phyloP scores from a whole-genome alignment of 2,329 filamentous ascomycete genomes.

The Metarhizium guizhouense region DNA sequence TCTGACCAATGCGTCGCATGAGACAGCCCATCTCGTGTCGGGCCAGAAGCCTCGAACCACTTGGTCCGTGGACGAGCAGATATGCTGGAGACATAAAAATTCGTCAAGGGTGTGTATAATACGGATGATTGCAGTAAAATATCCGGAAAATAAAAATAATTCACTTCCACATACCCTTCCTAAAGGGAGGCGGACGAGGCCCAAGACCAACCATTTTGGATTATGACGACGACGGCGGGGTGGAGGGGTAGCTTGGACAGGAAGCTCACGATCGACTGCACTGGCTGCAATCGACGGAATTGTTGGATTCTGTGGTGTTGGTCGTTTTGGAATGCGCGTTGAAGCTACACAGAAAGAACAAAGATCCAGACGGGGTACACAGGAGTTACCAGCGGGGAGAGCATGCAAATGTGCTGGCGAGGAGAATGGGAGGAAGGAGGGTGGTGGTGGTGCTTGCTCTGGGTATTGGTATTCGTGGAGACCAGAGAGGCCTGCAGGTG shows the following conservation, averaged over 20 bases:
- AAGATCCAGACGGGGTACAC: neutral
- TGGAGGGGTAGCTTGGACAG: conserved; percentile 23
- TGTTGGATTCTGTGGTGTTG: neutral
- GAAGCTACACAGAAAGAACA: neutral
- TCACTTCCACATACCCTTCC: conserved; percentile 55
- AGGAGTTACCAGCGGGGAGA: neutral
- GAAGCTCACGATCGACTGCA: conserved; percentile 5
- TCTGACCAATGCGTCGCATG: neutral
- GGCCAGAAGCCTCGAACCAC: neutral
- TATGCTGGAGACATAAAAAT: neutral
- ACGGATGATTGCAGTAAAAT: neutral
- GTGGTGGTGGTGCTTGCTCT: neutral
- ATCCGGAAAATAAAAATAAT: neutral
- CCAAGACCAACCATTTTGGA: conserved; percentile 42
- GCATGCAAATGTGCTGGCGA: neutral
- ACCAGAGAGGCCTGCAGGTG: neutral
- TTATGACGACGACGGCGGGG: conserved; percentile 20
- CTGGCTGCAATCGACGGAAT: neutral
- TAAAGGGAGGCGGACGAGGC: conserved; percentile 40
- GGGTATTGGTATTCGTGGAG: neutral
- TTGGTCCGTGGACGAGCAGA: neutral
- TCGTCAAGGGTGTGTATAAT: neutral
- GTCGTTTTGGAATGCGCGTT: neutral
- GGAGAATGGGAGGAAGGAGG: neutral
- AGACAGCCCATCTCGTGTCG: neutral